A percentile compares a stretch with the other conserved stretches of the same genome.
Conservation (phyloP, 257 asterid genomes). For the Przewalskia tangutica region DNA sequence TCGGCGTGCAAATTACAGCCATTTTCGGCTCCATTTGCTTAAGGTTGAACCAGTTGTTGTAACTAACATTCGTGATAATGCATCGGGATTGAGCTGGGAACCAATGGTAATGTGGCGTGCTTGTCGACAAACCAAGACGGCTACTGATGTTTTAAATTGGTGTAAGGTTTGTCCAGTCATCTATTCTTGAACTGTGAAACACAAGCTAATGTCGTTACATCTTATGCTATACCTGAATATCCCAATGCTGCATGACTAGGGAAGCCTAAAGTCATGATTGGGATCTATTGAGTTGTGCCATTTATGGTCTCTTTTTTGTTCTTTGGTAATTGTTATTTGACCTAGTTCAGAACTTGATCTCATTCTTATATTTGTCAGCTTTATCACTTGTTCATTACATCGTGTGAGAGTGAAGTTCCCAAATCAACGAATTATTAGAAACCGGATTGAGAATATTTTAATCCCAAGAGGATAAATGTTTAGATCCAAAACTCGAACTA, state of each 20-base stretch:
- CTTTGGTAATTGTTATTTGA: neutral
- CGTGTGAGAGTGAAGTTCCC: neutral
- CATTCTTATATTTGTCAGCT: neutral
- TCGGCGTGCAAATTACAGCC: slow-evolving; percentile 36
- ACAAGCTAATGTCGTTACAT: neutral
- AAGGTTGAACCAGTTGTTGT: slow-evolving; percentile 80
- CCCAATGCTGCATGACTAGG: neutral
- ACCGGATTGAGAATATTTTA: neutral
- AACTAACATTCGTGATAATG: slow-evolving; percentile 53
- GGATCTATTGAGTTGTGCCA: neutral
- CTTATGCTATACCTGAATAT: neutral
- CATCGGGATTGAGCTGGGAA: slow-evolving; percentile 83
- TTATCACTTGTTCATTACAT: neutral
- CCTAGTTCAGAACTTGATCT: neutral
- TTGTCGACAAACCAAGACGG: slow-evolving; percentile 42
- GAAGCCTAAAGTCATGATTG: neutral
- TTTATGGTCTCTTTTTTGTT: neutral
- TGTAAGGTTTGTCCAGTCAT: slow-evolving; percentile 11
- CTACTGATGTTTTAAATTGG: slow-evolving; percentile 60
- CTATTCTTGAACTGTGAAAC: neutral
- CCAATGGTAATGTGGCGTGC: slow-evolving; percentile 99
- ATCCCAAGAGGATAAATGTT: neutral
- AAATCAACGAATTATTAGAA: neutral
- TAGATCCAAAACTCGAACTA: neutral
- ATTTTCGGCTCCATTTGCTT: slow-evolving; percentile 70